Evolutionary conservation across 768 basidiomycete species (phyloP), one percentile per base, ranked within the genome.

Genomic region (Lentinula boryana): DNA sequence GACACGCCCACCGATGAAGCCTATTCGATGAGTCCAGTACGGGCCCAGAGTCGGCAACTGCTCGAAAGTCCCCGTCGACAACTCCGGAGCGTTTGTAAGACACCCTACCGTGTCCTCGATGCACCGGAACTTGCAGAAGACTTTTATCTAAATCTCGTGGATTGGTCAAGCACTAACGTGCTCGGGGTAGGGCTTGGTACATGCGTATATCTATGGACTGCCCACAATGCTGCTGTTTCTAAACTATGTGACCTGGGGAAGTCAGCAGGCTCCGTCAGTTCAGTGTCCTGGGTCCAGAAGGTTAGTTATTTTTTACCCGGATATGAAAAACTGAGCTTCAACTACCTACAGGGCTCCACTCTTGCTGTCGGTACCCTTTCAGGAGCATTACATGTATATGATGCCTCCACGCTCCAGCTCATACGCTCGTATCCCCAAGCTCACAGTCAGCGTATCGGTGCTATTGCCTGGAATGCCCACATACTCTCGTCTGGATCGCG

Each of bases 121-220:
- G 96, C 96, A 7, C 97, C 96, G 0, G 95, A 98, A 59, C 84
- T 99, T 12, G 93, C 94, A 32, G 96, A 98, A 70, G 96, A 99
- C 72, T 99, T 98, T 73, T 98, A 99, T 69, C 88, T 99, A 63
- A 98, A 98, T 69, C 81, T 98, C 10, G 95, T 98, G 23, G 95
- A 98, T 64, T 98, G 97, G 97, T 93, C 91, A 2, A 89, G 87
- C 57, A 95, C 92, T 4, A 98, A 98, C 69, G 87, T 98, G 0
- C 85, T 98, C 0, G 95, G 91, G 3, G 97, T 98, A 7, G 96
- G 95, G 2, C 80, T 99, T 6, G 92, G 89, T 2, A 79, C 87
- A 0, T 95, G 93, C 63, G 96, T 99, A 12, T 99, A 99, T 70
- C 85, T 98, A 1, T 99, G 97, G 97, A 91, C 90, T 7, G 97